Percentiles rank a stretch among this genome's conserved stretches.
phyloP scores from a whole-genome alignment of 768 basidiomycete genomes.

The Mrakia frigida region DNA sequence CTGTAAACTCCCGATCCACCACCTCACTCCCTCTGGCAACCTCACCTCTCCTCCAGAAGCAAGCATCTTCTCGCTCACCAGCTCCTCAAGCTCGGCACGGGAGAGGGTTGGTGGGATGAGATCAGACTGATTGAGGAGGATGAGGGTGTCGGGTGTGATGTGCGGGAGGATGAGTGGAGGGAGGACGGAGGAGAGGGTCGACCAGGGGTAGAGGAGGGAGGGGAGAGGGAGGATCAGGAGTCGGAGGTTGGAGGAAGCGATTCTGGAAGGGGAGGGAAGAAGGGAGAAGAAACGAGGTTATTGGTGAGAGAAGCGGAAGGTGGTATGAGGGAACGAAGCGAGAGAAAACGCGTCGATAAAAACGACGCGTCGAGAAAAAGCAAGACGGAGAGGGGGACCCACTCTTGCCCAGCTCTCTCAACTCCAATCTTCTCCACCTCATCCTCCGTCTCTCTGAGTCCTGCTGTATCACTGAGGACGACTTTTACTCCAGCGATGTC shows the following conservation, averaged over 20 bases:
- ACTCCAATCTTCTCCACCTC: slow-evolving; percentile 76
- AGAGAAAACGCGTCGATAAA: too few species aligned
- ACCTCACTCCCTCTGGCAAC: neutral
- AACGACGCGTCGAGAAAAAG: neutral
- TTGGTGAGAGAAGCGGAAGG: neutral
- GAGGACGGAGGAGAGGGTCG: slow-evolving; percentile 8
- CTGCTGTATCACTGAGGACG: slow-evolving; percentile 78
- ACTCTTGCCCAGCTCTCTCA: slow-evolving; percentile 65
- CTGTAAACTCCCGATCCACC: slow-evolving; percentile 62
- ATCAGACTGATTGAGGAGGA: slow-evolving; percentile 78
- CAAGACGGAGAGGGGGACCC: slow-evolving; percentile 49
- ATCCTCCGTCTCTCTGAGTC: slow-evolving; percentile 63
- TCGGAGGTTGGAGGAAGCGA: slow-evolving; percentile 62
- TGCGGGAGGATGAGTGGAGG: slow-evolving; percentile 49
- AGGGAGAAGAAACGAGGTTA: neutral
- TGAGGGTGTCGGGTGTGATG: slow-evolving; percentile 54
- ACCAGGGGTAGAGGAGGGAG: slow-evolving; percentile 41
- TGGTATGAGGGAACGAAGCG: too few species aligned
- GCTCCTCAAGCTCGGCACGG: neutral
- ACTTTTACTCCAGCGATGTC: slow-evolving; percentile 85
- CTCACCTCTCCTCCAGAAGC: neutral
- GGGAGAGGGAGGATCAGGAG: slow-evolving; percentile 77
- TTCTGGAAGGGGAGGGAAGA: slow-evolving; percentile 46
- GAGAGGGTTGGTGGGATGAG: slow-evolving; percentile 40
- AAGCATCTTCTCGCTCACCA: neutral